A percentile compares a stretch with the other conserved stretches of the same genome.
These are phyloP conservation scores for Metschnikowia anglica DNA, from an alignment of 805 yeast species.

Conservation along the genomic window DNA sequence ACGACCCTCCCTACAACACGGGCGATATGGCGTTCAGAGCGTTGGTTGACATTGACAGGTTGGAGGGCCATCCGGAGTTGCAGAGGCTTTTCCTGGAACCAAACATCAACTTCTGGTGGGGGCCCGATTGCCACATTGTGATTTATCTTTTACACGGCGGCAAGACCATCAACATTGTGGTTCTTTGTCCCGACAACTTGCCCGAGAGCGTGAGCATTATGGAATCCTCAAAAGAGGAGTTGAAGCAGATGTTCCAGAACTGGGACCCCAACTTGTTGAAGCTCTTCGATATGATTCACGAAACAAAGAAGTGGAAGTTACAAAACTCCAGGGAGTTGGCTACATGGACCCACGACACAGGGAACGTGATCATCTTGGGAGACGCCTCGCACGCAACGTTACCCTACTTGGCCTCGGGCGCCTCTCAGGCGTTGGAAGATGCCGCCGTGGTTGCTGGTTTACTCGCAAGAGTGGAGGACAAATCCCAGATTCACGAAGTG, in stretches of 20 bases:
- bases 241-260: slow-evolving; percentile 22
- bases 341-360: slow-evolving; percentile 28
- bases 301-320: slow-evolving; percentile 21
- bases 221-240: slow-evolving; percentile 25
- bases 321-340: slow-evolving; percentile 8
- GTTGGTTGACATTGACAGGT: slow-evolving; percentile 7
- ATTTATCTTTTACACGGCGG: slow-evolving; percentile 29
- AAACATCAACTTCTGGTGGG: slow-evolving; percentile 33
- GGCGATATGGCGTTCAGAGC: slow-evolving; percentile 12
- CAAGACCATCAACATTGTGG: slow-evolving; percentile 27
- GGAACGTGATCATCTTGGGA: slow-evolving; percentile 31
- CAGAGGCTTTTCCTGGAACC: slow-evolving; percentile 20
- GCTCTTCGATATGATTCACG: slow-evolving; percentile 24
- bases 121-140: slow-evolving; percentile 30
- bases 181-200: slow-evolving; percentile 28
- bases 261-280: slow-evolving; percentile 29
- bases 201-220: slow-evolving; percentile 19
- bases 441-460: slow-evolving; percentile 29
- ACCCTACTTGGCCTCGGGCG: slow-evolving; percentile 35
- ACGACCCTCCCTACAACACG: slow-evolving; percentile 21
- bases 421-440: slow-evolving; percentile 35
- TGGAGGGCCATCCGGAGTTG: slow-evolving; percentile 21
- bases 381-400: slow-evolving; percentile 39
- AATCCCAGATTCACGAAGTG: slow-evolving; percentile 22
- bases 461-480: slow-evolving; percentile 19